Base-by-base conservation (phyloP, 805 yeast species). In the Naumovozyma baii region DNA sequence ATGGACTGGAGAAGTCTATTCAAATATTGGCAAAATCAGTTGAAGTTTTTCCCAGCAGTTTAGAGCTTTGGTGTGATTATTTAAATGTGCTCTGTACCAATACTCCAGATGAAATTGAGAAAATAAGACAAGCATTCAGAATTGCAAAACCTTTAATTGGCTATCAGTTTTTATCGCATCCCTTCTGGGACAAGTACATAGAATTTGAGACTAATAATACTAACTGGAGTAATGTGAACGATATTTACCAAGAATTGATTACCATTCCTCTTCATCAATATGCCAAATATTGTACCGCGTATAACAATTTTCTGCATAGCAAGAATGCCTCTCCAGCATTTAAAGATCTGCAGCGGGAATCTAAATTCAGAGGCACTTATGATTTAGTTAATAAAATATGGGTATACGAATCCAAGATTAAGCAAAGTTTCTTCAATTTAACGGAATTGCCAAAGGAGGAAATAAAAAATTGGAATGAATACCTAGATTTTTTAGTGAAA, bases 201-300 rank as follows among this genome's bases (percentile, higher is more conserved):
- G 80, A 72, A 31, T 82, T 77, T 64, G 81, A 77, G 49, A 57
- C 64, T n/a, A 49, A 55, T 9, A 60, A 63, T 18, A 59, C 61
- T 13, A 53, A 57, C 18, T 63, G 72, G 25, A 48, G 50, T 18
- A 69, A 64, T 29, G 57, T 71, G 3, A 50, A 66, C 2, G 56
- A 59, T 3, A 50, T 76, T 1, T 69, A 79, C 41, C 49, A 69
- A 20, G 62, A 64, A 42, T 60, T 78, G 34, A 58, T 76, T 31
- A 54, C 55, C 31, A 65, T 83, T 2, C 97, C 97, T 0, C 61
- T 90, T 34, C 90, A 90, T 59, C 94, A 87, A 51, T 88, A 86
- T 57, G 80, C 96, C 0, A 76, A 73, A 46, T 90, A 80, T 57
- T 83, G 74, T 51, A 77, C 64, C 54, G 68, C 52, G 60, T 76